These are phyloP conservation scores for Phoenix roebelenii DNA, from an alignment of 176 grass and related monocot genomes.

Conservation along the genomic window DNA sequence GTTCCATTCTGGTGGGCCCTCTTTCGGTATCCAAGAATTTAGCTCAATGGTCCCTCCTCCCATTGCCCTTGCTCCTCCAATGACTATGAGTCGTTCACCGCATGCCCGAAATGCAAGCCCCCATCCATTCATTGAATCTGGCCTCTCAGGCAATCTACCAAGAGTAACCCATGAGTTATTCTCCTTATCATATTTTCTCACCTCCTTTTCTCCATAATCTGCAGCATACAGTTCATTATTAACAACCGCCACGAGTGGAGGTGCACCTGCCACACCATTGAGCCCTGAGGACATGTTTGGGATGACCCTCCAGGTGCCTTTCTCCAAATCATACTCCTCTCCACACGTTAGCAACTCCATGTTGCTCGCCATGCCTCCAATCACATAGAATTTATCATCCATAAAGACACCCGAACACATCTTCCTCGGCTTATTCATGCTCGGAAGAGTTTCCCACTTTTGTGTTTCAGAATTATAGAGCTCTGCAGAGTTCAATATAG, in stretches of 20 bases:
- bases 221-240: slow-evolving; percentile 44
- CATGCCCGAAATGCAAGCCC: slow-evolving; percentile 40
- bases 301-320: slow-evolving; percentile 29
- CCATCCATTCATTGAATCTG: slow-evolving; percentile 30
- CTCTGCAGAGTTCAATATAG: slow-evolving; percentile 32
- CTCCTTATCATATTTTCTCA: slow-evolving; percentile 38
- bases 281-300: slow-evolving; percentile 40
- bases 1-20: slow-evolving; percentile 29
- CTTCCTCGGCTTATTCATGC: slow-evolving; percentile 32
- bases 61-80: slow-evolving; percentile 24
- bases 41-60: slow-evolving; percentile 34
- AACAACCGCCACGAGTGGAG: slow-evolving; percentile 47
- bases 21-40: slow-evolving; percentile 35
- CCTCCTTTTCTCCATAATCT: slow-evolving; percentile 29
- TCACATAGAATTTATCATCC: slow-evolving; percentile 41
- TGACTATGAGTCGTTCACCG: slow-evolving; percentile 41
- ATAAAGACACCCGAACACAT: slow-evolving; percentile 56
- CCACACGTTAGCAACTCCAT: slow-evolving; percentile 28
- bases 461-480: slow-evolving; percentile 41
- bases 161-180: slow-evolving; percentile 38
- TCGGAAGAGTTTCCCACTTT: slow-evolving; percentile 40
- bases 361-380: slow-evolving; percentile 30
- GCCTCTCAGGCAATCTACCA: slow-evolving; percentile 39
- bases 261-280: slow-evolving; percentile 23
- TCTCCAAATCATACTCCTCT: slow-evolving; percentile 47